Base-by-base conservation (phyloP, 371 early-diverging fungal genomes). In the Saksenaea oblongispora region DNA sequence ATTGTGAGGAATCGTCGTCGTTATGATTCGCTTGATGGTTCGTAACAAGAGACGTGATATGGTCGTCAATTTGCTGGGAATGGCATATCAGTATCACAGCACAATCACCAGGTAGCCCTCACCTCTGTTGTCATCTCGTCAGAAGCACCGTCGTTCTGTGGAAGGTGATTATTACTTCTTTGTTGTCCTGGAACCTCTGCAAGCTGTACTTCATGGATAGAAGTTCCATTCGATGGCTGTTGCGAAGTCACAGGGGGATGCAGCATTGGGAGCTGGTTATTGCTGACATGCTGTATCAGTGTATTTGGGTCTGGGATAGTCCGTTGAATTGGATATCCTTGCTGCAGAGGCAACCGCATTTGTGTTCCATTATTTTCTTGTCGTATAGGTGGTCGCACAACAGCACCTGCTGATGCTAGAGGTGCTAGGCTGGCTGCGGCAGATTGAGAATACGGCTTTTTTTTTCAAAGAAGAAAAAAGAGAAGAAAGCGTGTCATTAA, bases 361-460 rank as follows among this genome's bases (percentile, higher is more conserved):
- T 44, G 44, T 17, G 44, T 17, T 44, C 44, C 44, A 44, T 44
- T 17, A 37, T 57, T 59, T 5, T 59, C 59, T 8, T 36, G 44
- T 35, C 36, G 31, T 18, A 5, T 17, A 34, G 37, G 44, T 15
- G 54, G 44, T 22, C 62, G 64, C 56, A 67, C 59, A 59, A 67
- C 63, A 34, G 58, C 60, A 61, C 66, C 61, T 17, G 70, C 65
- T 11, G 74, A 65, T 1, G 85, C 82, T 24, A 79, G 64, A 15
- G 73, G 73, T 34, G 84, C 72, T 14, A 85, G 69, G 51, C 70
- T 79, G 35, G 86, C 83, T 27, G 82, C 79, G 31, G 82, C 70
- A 4, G 69, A 61, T 34, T 57, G 41, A n/a, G 64, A 56, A 13
- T 63, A 58, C 28, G 59, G 36, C 56, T 58, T 26, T 3, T 42